Base-by-base conservation (phyloP, 441 rosid species). In the California macrophylla region DNA sequence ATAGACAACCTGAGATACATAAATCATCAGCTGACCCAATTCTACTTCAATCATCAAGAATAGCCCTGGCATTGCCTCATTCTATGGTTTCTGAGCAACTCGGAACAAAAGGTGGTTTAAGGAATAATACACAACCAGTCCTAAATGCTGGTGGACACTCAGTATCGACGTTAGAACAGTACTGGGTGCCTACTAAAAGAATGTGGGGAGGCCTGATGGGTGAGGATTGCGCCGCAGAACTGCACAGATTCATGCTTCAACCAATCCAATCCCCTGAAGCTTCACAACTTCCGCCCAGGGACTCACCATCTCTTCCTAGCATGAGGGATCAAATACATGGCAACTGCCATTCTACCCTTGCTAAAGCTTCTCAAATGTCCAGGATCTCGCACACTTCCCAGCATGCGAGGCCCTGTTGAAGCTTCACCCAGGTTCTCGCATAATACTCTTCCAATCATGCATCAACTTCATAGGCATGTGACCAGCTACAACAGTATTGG, bases 191-290 rank as follows among this genome's bases (percentile, higher is more conserved):
- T 23, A 50, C 23, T 16, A 50, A 12, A 50, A 50, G 58, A 50
- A 50, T 50, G 58, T n/a, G 58, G 58, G 58, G 58, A 50, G 8
- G 58, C 58, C 58, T 50, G 4, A 50, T 18, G 58, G 58, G 58
- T 1, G 58, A 50, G 21, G 58, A 21, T n/a, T 50, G 16, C 58
- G 6, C 21, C 4, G 58, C 20, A 1, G 58, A 21, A 4, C 58
- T 50, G 6, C n/a, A 50, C 58, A 50, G 58, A 50, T 50, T 50
- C 8, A 4, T 50, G 58, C 23, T n/a, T 18, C 20, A 18, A 50
- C 58, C 58, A 50, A n/a, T 23, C 8, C 21, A 21, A 16, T 4
- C 58, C 8, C 21, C 58, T 16, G 21, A 50, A 50, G 23, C 58
- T 16, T 50, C 58, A n/a, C 58, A 16, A 50, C 58, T 12, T 16